phyloP scores from a whole-genome alignment of 192 early-diverging fungal species.

The Rhizoclosmatium globosum region DNA sequence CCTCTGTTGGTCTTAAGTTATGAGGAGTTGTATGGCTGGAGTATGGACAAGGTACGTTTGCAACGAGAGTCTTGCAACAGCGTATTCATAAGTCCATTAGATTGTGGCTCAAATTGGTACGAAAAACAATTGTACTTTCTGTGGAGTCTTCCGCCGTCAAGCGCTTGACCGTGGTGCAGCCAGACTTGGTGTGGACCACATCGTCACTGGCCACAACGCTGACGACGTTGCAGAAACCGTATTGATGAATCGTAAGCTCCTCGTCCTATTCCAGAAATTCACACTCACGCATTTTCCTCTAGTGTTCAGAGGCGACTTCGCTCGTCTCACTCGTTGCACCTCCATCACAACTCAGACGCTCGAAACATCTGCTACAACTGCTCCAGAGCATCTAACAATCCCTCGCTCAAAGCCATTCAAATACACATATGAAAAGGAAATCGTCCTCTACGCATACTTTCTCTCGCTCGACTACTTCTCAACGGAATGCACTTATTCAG shows the following conservation, averaged over 20 bases:
- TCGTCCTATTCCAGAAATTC: neutral
- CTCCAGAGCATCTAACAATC: slow-evolving; percentile 63
- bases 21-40: slow-evolving; percentile 96
- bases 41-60: slow-evolving; percentile 78
- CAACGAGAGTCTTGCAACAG: slow-evolving; percentile 27
- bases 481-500: slow-evolving; percentile 98
- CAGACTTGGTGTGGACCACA: slow-evolving; percentile 91
- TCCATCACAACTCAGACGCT: slow-evolving; percentile 86
- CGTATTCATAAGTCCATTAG: neutral
- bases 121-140: slow-evolving; percentile 99
- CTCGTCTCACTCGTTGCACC: slow-evolving; percentile 91
- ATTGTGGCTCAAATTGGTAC: slow-evolving; percentile 94
- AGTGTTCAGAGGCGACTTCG: slow-evolving; percentile 94
- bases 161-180: slow-evolving; percentile 94
- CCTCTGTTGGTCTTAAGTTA: slow-evolving; percentile 96
- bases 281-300: too few relatives aligned
- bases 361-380: slow-evolving; percentile 26
- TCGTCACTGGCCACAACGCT: slow-evolving; percentile 98
- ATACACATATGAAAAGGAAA: slow-evolving; percentile 99
- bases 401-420: slow-evolving; percentile 97
- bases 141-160: slow-evolving; percentile 97
- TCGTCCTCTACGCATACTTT: slow-evolving; percentile 99
- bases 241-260: slow-evolving; percentile 86
- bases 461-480: slow-evolving; percentile 98
- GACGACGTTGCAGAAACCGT: slow-evolving; percentile 99